Evolutionary conservation across 495 filamentous ascomycete species (phyloP), one percentile per base, ranked within the genome.

Genomic region (Sordaria brevicollis): DNA sequence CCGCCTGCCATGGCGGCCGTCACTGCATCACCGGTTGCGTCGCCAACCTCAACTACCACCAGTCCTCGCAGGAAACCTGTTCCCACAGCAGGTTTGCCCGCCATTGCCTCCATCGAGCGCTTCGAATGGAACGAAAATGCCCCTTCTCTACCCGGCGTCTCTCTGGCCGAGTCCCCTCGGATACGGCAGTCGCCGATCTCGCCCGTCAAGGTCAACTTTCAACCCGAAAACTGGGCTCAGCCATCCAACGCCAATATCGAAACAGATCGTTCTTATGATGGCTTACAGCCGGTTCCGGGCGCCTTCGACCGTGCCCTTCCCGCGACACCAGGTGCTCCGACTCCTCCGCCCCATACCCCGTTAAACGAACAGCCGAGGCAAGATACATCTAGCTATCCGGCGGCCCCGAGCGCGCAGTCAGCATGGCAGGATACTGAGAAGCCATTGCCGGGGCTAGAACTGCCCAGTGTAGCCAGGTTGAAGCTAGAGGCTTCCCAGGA

Each of bases 61-160:
- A 83, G 81, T 43, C 79, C 83, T 37, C 81, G 76, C 15, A 77
- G 83, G 67, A 83, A 83, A 68, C 82, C 82, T 67, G 67, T 83
- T 7, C 77, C 81, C 7, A 25, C 76, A 19, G 68, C 76, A 11
- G 77, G 68, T 21, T 66, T 77, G n/a, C 74, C 78, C 36, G 49
- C 49, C 49, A 62, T 62, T 31, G 49, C 49, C 49, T 62, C 49
- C 21, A 54, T 70, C 36, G 78, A 78, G 35, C 78, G 80, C 39
- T 79, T 75, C 70, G 78, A 80, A 37, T 80, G 79, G 75, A 71
- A 71, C 39, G 70, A 79, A 68, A 76, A 74, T 15, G 57, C 69
- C 35, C 80, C 79, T 43, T 72, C 80, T 34, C 70, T 81, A n/a
- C 78, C 79, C 1, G 72, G 72, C 29, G 71, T 72, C 35, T 41